These are phyloP conservation scores for Eucalyptus sideroxylon DNA, from an alignment of 345 rosid genomes.

Conservation along the genomic window DNA sequence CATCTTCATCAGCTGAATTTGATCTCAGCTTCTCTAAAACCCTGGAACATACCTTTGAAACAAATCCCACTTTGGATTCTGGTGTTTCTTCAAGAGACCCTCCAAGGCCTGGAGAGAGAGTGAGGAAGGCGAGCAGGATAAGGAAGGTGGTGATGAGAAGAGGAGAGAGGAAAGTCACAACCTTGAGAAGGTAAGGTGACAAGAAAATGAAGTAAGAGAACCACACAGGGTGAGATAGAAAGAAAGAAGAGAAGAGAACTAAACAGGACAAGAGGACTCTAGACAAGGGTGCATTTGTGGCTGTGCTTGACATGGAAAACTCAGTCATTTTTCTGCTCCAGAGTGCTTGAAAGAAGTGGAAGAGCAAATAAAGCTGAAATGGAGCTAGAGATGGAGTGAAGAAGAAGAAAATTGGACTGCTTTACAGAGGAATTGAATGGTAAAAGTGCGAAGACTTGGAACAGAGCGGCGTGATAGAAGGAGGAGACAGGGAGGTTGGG, in stretches of 20 bases:
- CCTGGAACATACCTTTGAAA: constrained; percentile 5
- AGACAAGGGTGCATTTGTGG: not conserved
- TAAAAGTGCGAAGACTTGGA: not conserved
- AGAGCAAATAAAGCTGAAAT: not conserved
- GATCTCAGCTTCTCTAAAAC: constrained; percentile 27
- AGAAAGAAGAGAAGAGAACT: not conserved
- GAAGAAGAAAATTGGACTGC: not conserved
- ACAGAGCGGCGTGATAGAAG: constrained; percentile 53
- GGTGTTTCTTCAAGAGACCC: not conserved
- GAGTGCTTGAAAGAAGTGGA: not conserved
- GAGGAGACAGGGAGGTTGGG: not conserved
- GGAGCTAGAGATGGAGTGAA: not conserved
- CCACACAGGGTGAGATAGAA: constrained; percentile 11
- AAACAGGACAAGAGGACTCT: not conserved
- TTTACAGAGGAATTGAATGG: not conserved
- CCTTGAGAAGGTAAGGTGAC: constrained; percentile 62
- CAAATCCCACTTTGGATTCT: constrained; percentile 26
- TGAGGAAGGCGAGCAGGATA: constrained; percentile 48
- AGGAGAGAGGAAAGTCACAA: constrained; percentile 76
- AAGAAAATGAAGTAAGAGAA: constrained; percentile 21
- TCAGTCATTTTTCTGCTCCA: not conserved
- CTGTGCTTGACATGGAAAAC: not conserved
- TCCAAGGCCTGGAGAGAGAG: constrained; percentile 20
- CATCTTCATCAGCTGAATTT: constrained; percentile 14
- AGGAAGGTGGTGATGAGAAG: constrained; percentile 73